phyloP scores from a whole-genome alignment of 768 basidiomycete species.

The Wakefieldia striispora region DNA sequence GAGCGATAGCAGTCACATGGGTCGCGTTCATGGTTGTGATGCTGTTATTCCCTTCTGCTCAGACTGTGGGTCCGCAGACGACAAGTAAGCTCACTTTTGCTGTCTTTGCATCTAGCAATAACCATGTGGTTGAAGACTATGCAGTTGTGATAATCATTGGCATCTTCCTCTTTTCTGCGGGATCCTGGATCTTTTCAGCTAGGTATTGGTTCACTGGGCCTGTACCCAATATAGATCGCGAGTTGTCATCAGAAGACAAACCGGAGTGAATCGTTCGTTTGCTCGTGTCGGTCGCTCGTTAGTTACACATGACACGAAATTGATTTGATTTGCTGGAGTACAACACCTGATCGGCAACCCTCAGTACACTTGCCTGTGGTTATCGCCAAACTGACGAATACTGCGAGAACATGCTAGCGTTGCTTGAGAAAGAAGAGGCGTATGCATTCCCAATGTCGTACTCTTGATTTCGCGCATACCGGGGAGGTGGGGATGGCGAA shows the following conservation, averaged over 20 bases:
- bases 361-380: too few relatives aligned
- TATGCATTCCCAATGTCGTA: background rate
- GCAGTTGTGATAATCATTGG: constrained; percentile 23
- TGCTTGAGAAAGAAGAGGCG: background rate
- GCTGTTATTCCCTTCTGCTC: constrained; percentile 30
- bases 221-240: constrained; percentile 20
- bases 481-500: background rate
- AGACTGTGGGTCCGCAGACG: background rate
- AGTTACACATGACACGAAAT: background rate
- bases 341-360: too few relatives aligned
- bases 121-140: background rate
- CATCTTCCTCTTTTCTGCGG: constrained; percentile 28
- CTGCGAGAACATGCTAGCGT: background rate
- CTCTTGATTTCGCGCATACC: background rate
- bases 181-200: constrained; percentile 33
- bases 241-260: background rate
- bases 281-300: background rate
- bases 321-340: background rate
- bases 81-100: background rate
- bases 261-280: background rate
- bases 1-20: constrained; percentile 30
- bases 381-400: too few relatives aligned
- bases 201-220: constrained; percentile 33
- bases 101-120: background rate
- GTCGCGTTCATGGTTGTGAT: constrained; percentile 35